These are phyloP conservation scores for Curvularia sp. DNA, from an alignment of 2,329 filamentous ascomycete genomes.

Conservation along the genomic window DNA sequence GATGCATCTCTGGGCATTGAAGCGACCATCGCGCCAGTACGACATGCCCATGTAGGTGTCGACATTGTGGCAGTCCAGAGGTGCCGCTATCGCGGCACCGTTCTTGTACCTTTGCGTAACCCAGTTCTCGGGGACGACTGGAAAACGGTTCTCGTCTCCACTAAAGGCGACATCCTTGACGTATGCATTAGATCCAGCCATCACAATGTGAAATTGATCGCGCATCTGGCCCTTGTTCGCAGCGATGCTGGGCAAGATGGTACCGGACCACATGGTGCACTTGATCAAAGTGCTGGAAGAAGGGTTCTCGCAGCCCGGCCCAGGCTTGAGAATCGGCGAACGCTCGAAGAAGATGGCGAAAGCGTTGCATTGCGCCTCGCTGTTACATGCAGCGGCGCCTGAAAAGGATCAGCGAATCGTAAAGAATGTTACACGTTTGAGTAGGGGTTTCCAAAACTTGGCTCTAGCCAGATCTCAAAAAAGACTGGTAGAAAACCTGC, in stretches of 20 bases:
- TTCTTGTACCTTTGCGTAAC: conserved; percentile 20
- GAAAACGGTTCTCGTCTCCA: not conserved
- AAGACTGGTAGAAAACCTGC: not conserved
- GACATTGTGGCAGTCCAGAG: conserved; percentile 36
- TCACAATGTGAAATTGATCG: conserved; percentile 27
- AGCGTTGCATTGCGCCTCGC: conserved; percentile 21
- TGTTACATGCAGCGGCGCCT: conserved; percentile 17
- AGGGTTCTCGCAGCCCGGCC: conserved; percentile 23
- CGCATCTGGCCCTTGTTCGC: conserved; percentile 37
- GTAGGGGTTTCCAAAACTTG: not conserved
- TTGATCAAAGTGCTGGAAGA: conserved; percentile 36
- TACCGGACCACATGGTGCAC: conserved; percentile 35
- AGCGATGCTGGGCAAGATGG: conserved; percentile 28
- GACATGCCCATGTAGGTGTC: conserved; percentile 37
- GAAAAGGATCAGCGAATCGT: not conserved
- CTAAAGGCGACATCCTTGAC: conserved; percentile 13
- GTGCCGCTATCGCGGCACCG: conserved; percentile 41
- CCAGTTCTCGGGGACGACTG: conserved; percentile 6
- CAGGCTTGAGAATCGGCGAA: conserved; percentile 19
- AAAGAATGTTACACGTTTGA: not conserved
- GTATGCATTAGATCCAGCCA: conserved; percentile 33
- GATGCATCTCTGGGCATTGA: conserved; percentile 43
- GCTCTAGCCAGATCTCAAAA: not conserved
- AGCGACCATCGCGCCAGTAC: conserved; percentile 35
- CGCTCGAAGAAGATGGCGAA: conserved; percentile 37